Base-by-base conservation (phyloP, 148 eudicot species). In the Silene uniflora region DNA sequence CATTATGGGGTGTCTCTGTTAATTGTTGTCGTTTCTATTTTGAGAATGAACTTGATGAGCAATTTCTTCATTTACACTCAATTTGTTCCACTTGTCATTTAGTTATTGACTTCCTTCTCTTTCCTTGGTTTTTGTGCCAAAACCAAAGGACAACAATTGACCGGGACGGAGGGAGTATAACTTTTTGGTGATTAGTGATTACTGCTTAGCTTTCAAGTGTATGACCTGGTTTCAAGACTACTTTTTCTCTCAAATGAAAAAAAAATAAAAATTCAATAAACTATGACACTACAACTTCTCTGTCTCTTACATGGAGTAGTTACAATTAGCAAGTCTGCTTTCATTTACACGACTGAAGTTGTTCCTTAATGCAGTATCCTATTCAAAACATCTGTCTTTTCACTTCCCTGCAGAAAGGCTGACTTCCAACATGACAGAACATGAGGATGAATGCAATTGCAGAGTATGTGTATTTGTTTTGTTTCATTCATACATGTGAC, bases 381-480 rank as follows among this genome's bases (percentile, higher is more conserved):
- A 67, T n/a, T 67, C 70, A 67, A 46, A 59, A 79, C 10, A 44
- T 67, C 35, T 24, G 29, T 46, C 21, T 7, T 71, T 60, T 67
- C 10, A 10, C 59, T 74, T 52, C 63, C 21, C 13, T 71, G 72
- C 66, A 85, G 88, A 82, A 60, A 83, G 80, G 39, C 74, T 75
- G 73, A 27, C 29, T 76, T 76, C 73, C 25, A 71, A 74, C 72
- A 42, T 71, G 74, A 55, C 76, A 21, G 82, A 80, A 73, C 67
- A 76, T 55, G 75, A 80, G 72, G 80, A 70, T 54, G 76, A 67
- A 73, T 66, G 56, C 73, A 71, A 67, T 69, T 66, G 56, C 73
- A 71, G 61, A 52, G 88, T 85, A 81, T 49, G 85, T 78, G 22
- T 22, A 18, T 62, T 73, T 24, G 23, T 42, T 66, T 72, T 58